A percentile compares a stretch with the other conserved stretches of the same genome.
phyloP scores from a whole-genome alignment of 306 rosid species.

The Cicer pinnatifidum region DNA sequence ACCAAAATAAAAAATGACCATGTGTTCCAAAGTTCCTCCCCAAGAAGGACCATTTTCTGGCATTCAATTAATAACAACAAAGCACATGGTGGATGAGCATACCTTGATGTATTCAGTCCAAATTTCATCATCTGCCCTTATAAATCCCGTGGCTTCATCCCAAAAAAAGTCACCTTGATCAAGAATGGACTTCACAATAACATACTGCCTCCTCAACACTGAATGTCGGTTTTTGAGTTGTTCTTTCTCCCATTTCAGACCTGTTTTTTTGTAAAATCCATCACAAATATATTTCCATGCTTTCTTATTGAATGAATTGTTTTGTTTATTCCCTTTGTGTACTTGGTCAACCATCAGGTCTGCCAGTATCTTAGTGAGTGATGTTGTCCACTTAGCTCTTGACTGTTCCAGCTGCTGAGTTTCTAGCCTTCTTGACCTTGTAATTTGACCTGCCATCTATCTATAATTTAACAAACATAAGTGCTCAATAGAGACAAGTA shows the following conservation, averaged over 20 bases:
- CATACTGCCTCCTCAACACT: slow-evolving; percentile 68
- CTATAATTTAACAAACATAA: slow-evolving; percentile 43
- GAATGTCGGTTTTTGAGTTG: slow-evolving; percentile 76
- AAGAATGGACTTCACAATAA: slow-evolving; percentile 60
- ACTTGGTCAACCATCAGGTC: slow-evolving; percentile 69
- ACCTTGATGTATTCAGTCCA: slow-evolving; percentile 73
- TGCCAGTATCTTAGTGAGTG: slow-evolving; percentile 70
- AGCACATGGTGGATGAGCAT: slow-evolving; percentile 41
- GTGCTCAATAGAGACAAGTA: slow-evolving; percentile 15
- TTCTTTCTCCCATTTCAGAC: slow-evolving; percentile 79
- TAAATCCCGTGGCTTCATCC: slow-evolving; percentile 68
- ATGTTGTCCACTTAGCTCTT: slow-evolving; percentile 72
- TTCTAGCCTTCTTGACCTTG: slow-evolving; percentile 54
- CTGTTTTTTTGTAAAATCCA: slow-evolving; percentile 62
- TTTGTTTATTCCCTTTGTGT: slow-evolving; percentile 59
- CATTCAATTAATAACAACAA: slow-evolving; percentile 27
- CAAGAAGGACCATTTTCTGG: slow-evolving; percentile 22
- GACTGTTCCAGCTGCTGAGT: slow-evolving; percentile 62
- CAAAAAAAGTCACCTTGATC: slow-evolving; percentile 59
- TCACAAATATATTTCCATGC: slow-evolving; percentile 74
- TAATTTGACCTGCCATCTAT: slow-evolving; percentile 68
- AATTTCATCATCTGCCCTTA: slow-evolving; percentile 59
- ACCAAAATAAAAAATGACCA: background rate
- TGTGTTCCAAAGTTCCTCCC: slow-evolving; percentile 37
- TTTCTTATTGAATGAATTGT: slow-evolving; percentile 65